These are phyloP conservation scores for Leishmania tarentolae DNA, from an alignment of 208 protist genomes.

Conservation along the genomic window DNA sequence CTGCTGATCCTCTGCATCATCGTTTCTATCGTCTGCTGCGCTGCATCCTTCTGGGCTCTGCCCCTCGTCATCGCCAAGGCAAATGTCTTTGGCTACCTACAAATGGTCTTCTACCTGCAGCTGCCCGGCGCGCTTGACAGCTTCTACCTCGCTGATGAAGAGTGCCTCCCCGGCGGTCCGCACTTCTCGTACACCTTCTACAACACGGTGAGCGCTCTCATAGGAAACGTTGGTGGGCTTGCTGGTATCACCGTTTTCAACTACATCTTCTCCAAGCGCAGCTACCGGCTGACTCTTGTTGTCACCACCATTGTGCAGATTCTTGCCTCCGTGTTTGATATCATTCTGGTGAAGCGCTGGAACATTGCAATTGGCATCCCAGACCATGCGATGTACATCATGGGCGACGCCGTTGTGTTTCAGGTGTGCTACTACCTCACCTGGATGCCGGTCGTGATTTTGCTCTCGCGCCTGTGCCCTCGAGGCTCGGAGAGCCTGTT, in stretches of 20 bases:
- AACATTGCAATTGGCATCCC: constrained; percentile 49
- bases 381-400: constrained; percentile 69
- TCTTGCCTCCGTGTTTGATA: constrained; percentile 55
- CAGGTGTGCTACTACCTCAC: constrained; percentile 59
- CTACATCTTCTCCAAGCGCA: constrained; percentile 45
- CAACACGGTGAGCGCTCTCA: constrained; percentile 48
- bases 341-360: constrained; percentile 76
- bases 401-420: constrained; percentile 69
- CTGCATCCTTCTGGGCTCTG: constrained; percentile 45
- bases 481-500: constrained; percentile 73
- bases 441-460: constrained; percentile 72
- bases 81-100: constrained; percentile 43
- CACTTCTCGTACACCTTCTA: constrained; percentile 59
- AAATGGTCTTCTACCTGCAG: constrained; percentile 45
- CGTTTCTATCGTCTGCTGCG: constrained; percentile 33
- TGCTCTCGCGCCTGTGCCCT: constrained; percentile 80
- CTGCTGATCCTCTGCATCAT: constrained; percentile 28
- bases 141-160: constrained; percentile 38
- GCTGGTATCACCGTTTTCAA: constrained; percentile 49
- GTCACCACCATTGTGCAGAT: constrained; percentile 55
- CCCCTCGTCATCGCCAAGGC: constrained; percentile 47
- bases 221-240: constrained; percentile 43
- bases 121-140: constrained; percentile 51
- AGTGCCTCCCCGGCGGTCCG: constrained; percentile 40
- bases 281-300: constrained; percentile 49